phyloP scores from a whole-genome alignment of 2,329 filamentous ascomycete species.

The Ophiostoma novo-ulmi region DNA sequence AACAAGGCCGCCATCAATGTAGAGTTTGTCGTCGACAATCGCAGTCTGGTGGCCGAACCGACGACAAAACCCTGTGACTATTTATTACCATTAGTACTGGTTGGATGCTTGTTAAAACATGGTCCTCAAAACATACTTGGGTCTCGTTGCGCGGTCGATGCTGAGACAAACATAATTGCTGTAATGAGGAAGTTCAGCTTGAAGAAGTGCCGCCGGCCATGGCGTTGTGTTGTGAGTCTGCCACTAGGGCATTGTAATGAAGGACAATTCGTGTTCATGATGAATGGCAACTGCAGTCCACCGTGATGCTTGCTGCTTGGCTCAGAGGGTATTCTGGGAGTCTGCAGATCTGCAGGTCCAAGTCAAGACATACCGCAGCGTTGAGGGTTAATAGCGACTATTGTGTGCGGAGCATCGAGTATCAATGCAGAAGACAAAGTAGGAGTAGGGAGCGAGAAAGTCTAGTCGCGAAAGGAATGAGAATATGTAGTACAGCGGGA shows the following conservation, averaged over 20 bases:
- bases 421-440: background rate
- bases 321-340: background rate
- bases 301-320: background rate
- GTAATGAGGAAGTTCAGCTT: background rate
- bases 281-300: background rate
- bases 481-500: background rate
- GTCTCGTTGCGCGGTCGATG: constrained; percentile 16
- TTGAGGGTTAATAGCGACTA: background rate
- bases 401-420: background rate
- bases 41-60: constrained; percentile 57
- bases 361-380: background rate
- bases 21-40: constrained; percentile 54
- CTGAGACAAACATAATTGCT: background rate
- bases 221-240: background rate
- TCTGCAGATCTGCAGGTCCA: constrained; percentile 4
- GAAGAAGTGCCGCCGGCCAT: background rate
- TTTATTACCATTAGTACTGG: constrained; percentile 28
- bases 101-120: background rate
- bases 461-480: background rate
- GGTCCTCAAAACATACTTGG: constrained; percentile 32
- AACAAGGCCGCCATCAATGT: constrained; percentile 57
- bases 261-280: background rate
- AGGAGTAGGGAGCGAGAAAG: background rate
- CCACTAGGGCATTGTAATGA: background rate
- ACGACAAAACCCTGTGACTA: constrained; percentile 50